A percentile compares a stretch with the other conserved stretches of the same genome.
Conservation (phyloP, 2,329 filamentous ascomycete genomes). For the Penicillium sp. region DNA sequence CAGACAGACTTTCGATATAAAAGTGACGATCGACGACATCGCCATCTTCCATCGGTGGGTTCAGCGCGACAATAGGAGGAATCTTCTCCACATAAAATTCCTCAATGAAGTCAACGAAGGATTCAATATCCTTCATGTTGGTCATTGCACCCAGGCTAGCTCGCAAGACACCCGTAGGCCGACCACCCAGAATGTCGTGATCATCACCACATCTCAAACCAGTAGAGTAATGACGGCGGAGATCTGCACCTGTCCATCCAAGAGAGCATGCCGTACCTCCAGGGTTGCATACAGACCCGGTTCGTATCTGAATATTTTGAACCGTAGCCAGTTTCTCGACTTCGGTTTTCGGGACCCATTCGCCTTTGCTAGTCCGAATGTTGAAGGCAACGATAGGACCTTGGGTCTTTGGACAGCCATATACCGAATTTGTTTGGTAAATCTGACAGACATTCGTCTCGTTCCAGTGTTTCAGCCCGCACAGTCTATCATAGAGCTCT, state of each 20-base stretch:
- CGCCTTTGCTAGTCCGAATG: constrained; percentile 67
- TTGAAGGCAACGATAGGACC: constrained; percentile 89
- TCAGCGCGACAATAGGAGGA: constrained; percentile 21
- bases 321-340: constrained; percentile 84
- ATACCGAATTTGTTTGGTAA: constrained; percentile 57
- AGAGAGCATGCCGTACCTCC: constrained; percentile 78
- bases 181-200: constrained; percentile 79
- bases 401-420: constrained; percentile 51
- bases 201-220: constrained; percentile 85
- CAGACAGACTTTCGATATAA: constrained; percentile 66
- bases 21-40: constrained; percentile 37
- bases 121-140: constrained; percentile 71
- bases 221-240: constrained; percentile 80
- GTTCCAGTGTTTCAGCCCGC: constrained; percentile 70
- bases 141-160: constrained; percentile 92
- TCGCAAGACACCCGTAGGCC: constrained; percentile 84
- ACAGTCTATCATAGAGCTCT: constrained; percentile 63
- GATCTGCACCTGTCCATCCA: constrained; percentile 76
- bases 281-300: constrained; percentile 89
- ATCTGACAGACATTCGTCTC: constrained; percentile 66
- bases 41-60: constrained; percentile 17
- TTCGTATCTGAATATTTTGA: constrained; percentile 81
- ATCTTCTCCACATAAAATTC: constrained; percentile 65
- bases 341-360: constrained; percentile 80
- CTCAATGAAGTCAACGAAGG: constrained; percentile 71